Base-by-base conservation (phyloP, 2,329 filamentous ascomycete species). In the Sphaerulina vaccinii region DNA sequence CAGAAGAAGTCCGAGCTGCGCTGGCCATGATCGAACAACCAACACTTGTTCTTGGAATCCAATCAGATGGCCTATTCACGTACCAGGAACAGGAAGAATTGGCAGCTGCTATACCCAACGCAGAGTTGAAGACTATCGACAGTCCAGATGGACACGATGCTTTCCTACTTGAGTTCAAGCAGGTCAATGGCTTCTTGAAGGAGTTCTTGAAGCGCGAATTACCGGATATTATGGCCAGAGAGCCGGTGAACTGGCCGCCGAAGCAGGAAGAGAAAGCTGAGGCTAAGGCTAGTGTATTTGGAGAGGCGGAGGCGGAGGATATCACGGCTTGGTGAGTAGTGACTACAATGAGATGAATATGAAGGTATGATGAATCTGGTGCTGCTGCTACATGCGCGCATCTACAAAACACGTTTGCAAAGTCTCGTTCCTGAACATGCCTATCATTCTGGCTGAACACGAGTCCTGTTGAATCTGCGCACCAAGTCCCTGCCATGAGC, bases 11-110 rank as follows among this genome's bases (percentile, higher is more conserved):
- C 24, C 79, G 81, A 21, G 83, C 89, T 53, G 92, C 92, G 0
- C 78, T 99, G 3, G 82, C 81, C 0, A 73, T 88, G 67, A 93
- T 99, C 51, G 77, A 91, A 67, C 93, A 99, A 71, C 93, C 93
- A 1, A 86, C 88, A 0, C 77, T 99, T 6, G 89, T 99, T 1
- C 79, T 99, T 1, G 93, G 93, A 2, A 99, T 99, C 53, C 89
- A 97, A 71, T 92, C 86, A 47, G 93, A 99, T 64, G 93, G 93
- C 0, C 81, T 99, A 1, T 99, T 99, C 70, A 97, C 92, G 0
- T 97, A 96, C 70, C 90, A 90, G 5, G 93, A 99, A 74, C 93
- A 99, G 73, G 79, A 96, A 70, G 90, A 97, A 72, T 76, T 99
- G 47, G 93, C 92, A 0, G 81, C 84, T 29, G 83, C 87, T 53